Conservation (phyloP, 2,329 filamentous ascomycete genomes). For the Hypoxylon sp. region DNA sequence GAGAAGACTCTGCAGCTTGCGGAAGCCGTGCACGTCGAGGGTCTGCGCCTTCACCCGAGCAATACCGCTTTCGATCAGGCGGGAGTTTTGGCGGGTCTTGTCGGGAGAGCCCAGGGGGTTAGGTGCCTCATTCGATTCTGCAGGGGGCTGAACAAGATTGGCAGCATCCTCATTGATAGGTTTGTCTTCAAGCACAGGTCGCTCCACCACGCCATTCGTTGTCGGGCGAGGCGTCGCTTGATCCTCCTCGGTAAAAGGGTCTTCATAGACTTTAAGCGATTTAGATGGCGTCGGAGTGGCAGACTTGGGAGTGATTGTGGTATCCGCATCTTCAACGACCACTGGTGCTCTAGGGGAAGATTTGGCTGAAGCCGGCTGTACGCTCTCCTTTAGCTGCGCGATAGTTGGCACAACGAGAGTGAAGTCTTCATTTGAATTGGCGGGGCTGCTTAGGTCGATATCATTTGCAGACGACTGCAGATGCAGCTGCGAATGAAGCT, state of each 20-base stretch:
- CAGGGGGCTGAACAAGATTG: slow-evolving; percentile 47
- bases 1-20: slow-evolving; percentile 80
- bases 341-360: slow-evolving; percentile 53
- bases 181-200: slow-evolving; percentile 69
- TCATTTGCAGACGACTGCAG: slow-evolving; percentile 36
- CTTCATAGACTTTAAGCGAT: slow-evolving; percentile 70
- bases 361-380: slow-evolving; percentile 39
- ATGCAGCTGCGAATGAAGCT: neutral
- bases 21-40: slow-evolving; percentile 85
- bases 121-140: slow-evolving; percentile 36
- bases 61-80: slow-evolving; percentile 80
- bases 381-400: slow-evolving; percentile 53
- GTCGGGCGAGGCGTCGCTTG: slow-evolving; percentile 61
- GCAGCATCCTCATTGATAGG: slow-evolving; percentile 69
- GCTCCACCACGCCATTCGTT: slow-evolving; percentile 52
- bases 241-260: slow-evolving; percentile 67
- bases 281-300: slow-evolving; percentile 51
- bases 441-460: slow-evolving; percentile 57
- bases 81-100: slow-evolving; percentile 67
- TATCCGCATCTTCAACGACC: slow-evolving; percentile 36
- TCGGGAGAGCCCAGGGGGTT: slow-evolving; percentile 59
- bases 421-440: slow-evolving; percentile 65
- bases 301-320: slow-evolving; percentile 30
- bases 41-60: slow-evolving; percentile 76
- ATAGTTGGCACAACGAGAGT: slow-evolving; percentile 65